Evolutionary conservation across 2,329 filamentous ascomycete species (phyloP), one percentile per base, ranked within the genome.

Genomic region (Fusarium luffae): DNA sequence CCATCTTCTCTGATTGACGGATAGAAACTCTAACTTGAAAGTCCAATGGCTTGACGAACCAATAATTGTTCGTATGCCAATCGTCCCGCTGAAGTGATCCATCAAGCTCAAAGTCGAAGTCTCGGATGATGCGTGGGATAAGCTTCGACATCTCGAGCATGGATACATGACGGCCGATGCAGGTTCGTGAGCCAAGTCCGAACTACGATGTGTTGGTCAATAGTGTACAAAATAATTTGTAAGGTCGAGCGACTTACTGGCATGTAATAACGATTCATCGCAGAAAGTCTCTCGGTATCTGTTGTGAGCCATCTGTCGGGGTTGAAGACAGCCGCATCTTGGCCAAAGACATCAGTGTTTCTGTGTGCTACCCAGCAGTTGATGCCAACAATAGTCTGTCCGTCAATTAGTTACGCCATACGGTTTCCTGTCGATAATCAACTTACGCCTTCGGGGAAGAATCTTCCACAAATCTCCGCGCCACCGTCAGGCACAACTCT

Each of bases 61-160:
- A 70, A 10, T 70, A 70, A 18, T 49, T 63, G 9, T 57, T 54
- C 0, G 68, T 70, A 30, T 66, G 52, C 68, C 68, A 70, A 0
- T 56, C 44, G 3, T 56, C 27, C 0, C 28, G 11, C 7, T 47
- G 46, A 1, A 70, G 47, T 2, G 48, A 63, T 19, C 19, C n/a
- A 7, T 63, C 63, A 3, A 72, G 49, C 0, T 32, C 30, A n/a
- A 74, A 74, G 9, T 74, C 48, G 27, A 74, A 74, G 3, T 74
- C 72, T 11, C 69, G 63, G 4, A 75, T 37, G 3, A 74, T 58
- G 14, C 56, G 41, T 1, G 72, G 72, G 1, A 74, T 59, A 3
- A 74, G 63, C 18, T 74, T 74, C 0, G 63, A 69, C 62, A 74
- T 74, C n/a, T 74, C 72, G 5, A 75, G 69, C 52, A 72, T 70